A percentile compares a stretch with the other conserved stretches of the same genome.
Evolutionary conservation across 257 asterid genomes (phyloP).

Genomic region (Cynanchum wilfordii): DNA sequence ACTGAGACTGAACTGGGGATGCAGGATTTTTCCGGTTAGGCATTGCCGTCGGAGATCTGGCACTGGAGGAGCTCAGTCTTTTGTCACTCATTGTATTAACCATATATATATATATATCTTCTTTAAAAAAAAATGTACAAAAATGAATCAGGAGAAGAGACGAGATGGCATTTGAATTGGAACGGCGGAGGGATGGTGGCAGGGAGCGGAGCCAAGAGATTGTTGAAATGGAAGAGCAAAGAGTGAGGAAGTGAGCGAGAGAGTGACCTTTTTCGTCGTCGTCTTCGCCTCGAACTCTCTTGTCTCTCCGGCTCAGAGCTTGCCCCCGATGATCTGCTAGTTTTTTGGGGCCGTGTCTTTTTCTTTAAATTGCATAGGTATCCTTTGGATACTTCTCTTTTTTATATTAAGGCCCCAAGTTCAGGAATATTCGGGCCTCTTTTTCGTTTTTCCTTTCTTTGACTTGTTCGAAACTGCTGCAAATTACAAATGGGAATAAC

Average conservation of each 20-base stretch:
- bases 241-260: neutral
- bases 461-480: too few species aligned
- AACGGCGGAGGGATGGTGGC: neutral
- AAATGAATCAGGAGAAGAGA: neutral
- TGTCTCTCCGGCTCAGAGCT: neutral
- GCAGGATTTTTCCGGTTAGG: slow-evolving; percentile 27
- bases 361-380: neutral
- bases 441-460: neutral
- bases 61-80: slow-evolving; percentile 8
- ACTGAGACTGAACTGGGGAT: slow-evolving; percentile 24
- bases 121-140: neutral
- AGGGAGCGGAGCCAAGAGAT: neutral
- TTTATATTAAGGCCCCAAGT: neutral
- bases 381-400: neutral
- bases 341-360: neutral
- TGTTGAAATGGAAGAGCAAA: neutral
- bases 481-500: too few species aligned
- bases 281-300: neutral
- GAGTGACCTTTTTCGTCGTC: neutral
- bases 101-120: neutral
- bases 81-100: neutral
- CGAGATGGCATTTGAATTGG: neutral
- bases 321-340: neutral
- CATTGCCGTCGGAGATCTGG: slow-evolving; percentile 11
- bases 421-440: neutral